phyloP scores from a whole-genome alignment of 2,329 filamentous ascomycete species.

The Colletotrichum sp. region DNA sequence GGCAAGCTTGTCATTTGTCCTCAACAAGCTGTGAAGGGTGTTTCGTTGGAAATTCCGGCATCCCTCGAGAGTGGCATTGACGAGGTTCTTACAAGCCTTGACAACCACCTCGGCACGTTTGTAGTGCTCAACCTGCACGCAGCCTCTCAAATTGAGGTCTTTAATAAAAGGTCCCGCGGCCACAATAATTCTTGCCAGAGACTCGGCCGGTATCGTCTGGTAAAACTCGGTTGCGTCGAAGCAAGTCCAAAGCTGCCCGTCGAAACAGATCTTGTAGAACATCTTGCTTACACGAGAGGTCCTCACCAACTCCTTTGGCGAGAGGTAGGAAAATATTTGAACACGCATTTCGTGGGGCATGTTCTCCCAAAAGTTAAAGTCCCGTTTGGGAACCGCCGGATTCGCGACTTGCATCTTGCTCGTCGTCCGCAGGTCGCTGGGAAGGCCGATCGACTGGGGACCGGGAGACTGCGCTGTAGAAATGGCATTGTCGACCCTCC shows the following conservation, averaged over 20 bases:
- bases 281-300: slow-evolving; percentile 77
- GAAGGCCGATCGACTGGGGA: slow-evolving; percentile 61
- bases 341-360: slow-evolving; percentile 86
- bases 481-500: slow-evolving; percentile 58
- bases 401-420: slow-evolving; percentile 11
- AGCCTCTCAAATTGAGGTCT: slow-evolving; percentile 89
- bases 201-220: slow-evolving; percentile 81
- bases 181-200: slow-evolving; percentile 83
- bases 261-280: slow-evolving; percentile 86
- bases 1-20: slow-evolving; percentile 76
- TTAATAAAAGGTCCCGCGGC: slow-evolving; percentile 88
- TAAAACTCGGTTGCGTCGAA: slow-evolving; percentile 90
- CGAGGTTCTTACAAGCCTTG: slow-evolving; percentile 85
- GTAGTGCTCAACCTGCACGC: slow-evolving; percentile 84
- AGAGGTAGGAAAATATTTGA: slow-evolving; percentile 76
- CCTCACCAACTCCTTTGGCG: slow-evolving; percentile 80
- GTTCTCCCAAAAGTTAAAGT: slow-evolving; percentile 75
- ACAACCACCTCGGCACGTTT: slow-evolving; percentile 79
- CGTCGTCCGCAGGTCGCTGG: slow-evolving; percentile 55
- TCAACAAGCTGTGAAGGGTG: slow-evolving; percentile 78
- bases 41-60: slow-evolving; percentile 82
- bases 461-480: slow-evolving; percentile 37
- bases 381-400: slow-evolving; percentile 16
- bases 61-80: slow-evolving; percentile 87
- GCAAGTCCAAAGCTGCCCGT: slow-evolving; percentile 90